A percentile compares a stretch with the other conserved stretches of the same genome.
These are phyloP conservation scores for Mychonastes homosphaera DNA, from an alignment of 139 green algal species.

Conservation along the genomic window DNA sequence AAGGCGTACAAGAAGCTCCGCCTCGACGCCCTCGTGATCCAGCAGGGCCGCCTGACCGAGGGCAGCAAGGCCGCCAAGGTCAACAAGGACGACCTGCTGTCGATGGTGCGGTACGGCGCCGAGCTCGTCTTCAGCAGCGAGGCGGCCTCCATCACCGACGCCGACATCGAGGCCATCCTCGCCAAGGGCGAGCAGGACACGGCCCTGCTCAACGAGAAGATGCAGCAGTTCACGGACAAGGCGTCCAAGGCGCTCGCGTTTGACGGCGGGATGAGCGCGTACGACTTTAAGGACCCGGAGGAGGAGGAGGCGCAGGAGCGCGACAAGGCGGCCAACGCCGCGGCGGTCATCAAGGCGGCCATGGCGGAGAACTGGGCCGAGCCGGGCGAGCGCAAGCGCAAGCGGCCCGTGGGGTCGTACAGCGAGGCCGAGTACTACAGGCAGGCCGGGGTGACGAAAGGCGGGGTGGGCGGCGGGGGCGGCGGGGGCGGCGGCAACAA, in stretches of 20 bases:
- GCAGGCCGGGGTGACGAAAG: slow-evolving; percentile 5
- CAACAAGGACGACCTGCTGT: slow-evolving; percentile 96
- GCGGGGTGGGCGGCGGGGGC: background rate
- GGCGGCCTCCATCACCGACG: slow-evolving; percentile 43
- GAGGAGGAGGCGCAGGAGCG: slow-evolving; percentile 32
- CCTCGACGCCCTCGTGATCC: slow-evolving; percentile 97
- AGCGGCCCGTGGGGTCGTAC: slow-evolving; percentile 80
- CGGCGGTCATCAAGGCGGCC: slow-evolving; percentile 33
- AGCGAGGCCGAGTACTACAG: slow-evolving; percentile 40
- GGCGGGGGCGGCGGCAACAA: slow-evolving; percentile 13
- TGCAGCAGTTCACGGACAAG: slow-evolving; percentile 90
- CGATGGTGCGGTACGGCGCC: slow-evolving; percentile 97
- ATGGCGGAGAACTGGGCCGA: slow-evolving; percentile 85
- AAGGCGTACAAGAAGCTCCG: slow-evolving; percentile 99
- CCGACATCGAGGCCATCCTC: slow-evolving; percentile 94
- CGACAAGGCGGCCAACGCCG: slow-evolving; percentile 11
- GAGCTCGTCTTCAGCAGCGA: slow-evolving; percentile 89
- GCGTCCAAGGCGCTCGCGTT: slow-evolving; percentile 91
- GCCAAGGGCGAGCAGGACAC: slow-evolving; percentile 84
- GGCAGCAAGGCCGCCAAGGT: slow-evolving; percentile 57
- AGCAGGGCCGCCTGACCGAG: slow-evolving; percentile 93
- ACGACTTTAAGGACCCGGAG: slow-evolving; percentile 79
- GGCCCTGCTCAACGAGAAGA: slow-evolving; percentile 88
- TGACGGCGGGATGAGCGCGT: slow-evolving; percentile 74
- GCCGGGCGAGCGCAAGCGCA: slow-evolving; percentile 90